A percentile compares a stretch with the other conserved stretches of the same genome.
These are phyloP conservation scores for Omphalea diandra DNA, from an alignment of 441 rosid species.

Conservation along the genomic window DNA sequence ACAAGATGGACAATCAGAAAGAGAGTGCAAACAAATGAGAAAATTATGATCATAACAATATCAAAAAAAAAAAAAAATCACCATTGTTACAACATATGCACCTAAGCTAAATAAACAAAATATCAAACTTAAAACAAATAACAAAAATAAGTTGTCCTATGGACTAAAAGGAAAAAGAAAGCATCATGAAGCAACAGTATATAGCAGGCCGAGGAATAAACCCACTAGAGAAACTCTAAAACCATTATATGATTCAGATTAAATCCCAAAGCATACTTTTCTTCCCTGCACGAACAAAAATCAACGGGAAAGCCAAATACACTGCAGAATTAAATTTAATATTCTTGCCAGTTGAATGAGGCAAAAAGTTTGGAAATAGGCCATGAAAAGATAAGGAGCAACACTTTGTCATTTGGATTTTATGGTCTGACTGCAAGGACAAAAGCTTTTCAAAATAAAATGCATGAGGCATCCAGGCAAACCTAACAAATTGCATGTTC, in stretches of 20 bases:
- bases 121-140: background rate
- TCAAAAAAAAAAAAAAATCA: background rate
- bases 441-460: background rate
- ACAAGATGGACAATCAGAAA: background rate
- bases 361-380: background rate
- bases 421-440: background rate
- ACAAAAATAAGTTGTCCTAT: background rate
- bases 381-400: background rate
- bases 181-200: background rate
- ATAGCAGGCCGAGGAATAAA: too few relatives aligned
- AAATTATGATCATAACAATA: background rate
- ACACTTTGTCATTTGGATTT: background rate
- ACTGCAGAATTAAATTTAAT: background rate
- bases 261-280: background rate
- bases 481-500: background rate
- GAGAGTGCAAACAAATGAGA: background rate
- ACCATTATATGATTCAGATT: background rate
- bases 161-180: background rate
- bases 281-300: background rate
- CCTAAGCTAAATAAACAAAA: background rate
- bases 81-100: background rate
- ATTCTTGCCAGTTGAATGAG: background rate
- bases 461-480: background rate
- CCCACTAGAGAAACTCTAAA: background rate
- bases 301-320: background rate